A percentile compares a stretch with the other conserved stretches of the same genome.
Evolutionary conservation across 2,329 filamentous ascomycete species (phyloP).

Genomic region (Claviceps purpurea): DNA sequence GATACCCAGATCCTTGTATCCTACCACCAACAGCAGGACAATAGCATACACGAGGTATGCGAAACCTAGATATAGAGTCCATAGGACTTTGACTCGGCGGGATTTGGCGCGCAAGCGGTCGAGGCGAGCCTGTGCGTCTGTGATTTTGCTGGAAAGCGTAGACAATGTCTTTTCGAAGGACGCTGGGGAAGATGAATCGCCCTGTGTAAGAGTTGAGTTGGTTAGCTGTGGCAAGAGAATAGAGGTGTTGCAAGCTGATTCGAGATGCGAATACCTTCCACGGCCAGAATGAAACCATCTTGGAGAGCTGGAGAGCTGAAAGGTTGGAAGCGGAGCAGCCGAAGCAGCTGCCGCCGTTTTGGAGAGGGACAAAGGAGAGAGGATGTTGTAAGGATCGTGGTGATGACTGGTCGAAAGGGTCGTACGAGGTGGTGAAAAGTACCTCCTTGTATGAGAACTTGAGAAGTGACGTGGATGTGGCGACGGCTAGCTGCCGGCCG

Average conservation of each 20-base stretch:
- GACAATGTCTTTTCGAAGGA: conserved; percentile 89
- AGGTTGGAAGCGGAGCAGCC: too few species aligned
- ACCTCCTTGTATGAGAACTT: neutral
- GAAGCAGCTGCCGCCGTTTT: neutral
- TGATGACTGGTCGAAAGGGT: neutral
- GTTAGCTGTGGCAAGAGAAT: neutral
- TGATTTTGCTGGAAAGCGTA: conserved; percentile 69
- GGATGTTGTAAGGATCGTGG: neutral
- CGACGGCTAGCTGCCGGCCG: neutral
- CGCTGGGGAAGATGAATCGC: conserved; percentile 68
- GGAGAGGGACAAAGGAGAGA: neutral
- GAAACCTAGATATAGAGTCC: conserved; percentile 82
- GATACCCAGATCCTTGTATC: conserved; percentile 63
- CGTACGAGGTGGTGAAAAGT: neutral
- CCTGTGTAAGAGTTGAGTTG: conserved; percentile 32
- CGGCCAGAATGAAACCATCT: conserved; percentile 12
- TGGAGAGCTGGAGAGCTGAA: neutral
- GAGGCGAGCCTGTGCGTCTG: conserved; percentile 56
- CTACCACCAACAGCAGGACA: conserved; percentile 72
- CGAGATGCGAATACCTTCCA: conserved; percentile 7
- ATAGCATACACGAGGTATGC: conserved; percentile 80
- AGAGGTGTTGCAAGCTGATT: neutral
- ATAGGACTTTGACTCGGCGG: conserved; percentile 69
- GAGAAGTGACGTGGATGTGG: neutral
- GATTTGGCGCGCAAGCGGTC: conserved; percentile 59